Percentiles rank a stretch among this genome's conserved stretches.
phyloP scores from a whole-genome alignment of 192 early-diverging fungal genomes.

The Podila clonocystis region DNA sequence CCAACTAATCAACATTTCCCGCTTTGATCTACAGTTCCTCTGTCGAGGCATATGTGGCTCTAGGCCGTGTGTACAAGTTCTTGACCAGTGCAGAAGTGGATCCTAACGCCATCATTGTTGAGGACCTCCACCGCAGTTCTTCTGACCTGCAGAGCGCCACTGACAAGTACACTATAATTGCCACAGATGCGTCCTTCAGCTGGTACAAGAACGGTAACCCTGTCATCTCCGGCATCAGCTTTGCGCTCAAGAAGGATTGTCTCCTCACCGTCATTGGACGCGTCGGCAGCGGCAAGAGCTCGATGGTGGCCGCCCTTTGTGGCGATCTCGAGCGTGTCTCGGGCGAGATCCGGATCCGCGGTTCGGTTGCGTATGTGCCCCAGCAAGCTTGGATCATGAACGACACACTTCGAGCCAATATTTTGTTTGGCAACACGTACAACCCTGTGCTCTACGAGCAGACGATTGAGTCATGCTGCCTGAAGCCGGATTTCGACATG shows the following conservation, averaged over 20 bases:
- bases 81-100: slow-evolving; percentile 76
- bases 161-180: slow-evolving; percentile 14
- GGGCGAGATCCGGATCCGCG: slow-evolving; percentile 71
- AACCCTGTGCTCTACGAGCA: slow-evolving; percentile 71
- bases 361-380: slow-evolving; percentile 67
- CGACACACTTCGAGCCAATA: slow-evolving; percentile 86
- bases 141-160: not conserved
- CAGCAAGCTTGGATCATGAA: slow-evolving; percentile 94
- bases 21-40: not conserved
- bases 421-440: slow-evolving; percentile 83
- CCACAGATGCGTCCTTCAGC: slow-evolving; percentile 12
- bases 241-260: slow-evolving; percentile 7
- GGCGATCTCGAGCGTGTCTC: slow-evolving; percentile 82
- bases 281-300: slow-evolving; percentile 60
- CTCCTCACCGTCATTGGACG: slow-evolving; percentile 13
- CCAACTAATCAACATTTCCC: not conserved
- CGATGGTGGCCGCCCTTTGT: slow-evolving; percentile 58
- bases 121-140: not conserved
- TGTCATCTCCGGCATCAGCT: slow-evolving; percentile 5
- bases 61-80: slow-evolving; percentile 78
- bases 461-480: slow-evolving; percentile 81
- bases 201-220: slow-evolving; percentile 10
- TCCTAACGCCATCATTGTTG: not conserved
- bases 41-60: slow-evolving; percentile 82
- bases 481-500: slow-evolving; percentile 83